Evolutionary conservation across 2,329 filamentous ascomycete species (phyloP), one percentile per base, ranked within the genome.

Genomic region (Davidsoniella australis): DNA sequence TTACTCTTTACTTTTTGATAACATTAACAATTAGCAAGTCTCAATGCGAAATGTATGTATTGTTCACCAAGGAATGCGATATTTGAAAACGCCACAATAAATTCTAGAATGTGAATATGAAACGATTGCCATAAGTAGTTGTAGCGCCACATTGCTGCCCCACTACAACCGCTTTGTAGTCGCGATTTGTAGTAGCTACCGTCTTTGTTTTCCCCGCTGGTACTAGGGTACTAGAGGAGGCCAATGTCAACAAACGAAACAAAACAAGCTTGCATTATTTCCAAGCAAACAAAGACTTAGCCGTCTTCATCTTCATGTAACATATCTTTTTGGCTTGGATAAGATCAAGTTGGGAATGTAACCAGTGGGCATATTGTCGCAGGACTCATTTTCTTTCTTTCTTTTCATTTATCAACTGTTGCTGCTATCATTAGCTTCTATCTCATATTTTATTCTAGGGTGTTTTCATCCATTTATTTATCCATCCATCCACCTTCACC

Each of bases 231-330:
- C 6, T 41, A 12, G 33, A 24, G 17, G n/a, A n/a, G 24, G 18
- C 45, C 5, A 26, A 41, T 51, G 45, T 51, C 49, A 51, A 51
- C 49, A 51, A 51, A 48, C 45, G 44, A 45, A n/a, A 38, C 12
- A 3, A 40, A 40, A 40, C 38, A 23, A 37, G 16, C 33, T 46
- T 38, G n/a, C 41, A 42, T 42, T 23, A 20, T 42, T n/a, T 42
- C 41, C 17, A 24, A 17, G 18, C n/a, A 42, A 23, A 12, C 24
- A 7, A 17, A 14, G 24, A n/a, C 18, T 12, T 42, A 17, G 18
- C 41, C 7, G 12, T 24, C 14, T 24, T 42, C 41, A 18, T 42
- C 14, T 42, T 20, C 24, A 42, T 8, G 41, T 42, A 20, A 20
- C 41, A 23, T 42, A 23, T 42, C 9, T 42, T 42, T 42, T 23